Percentiles rank a stretch among this genome's conserved stretches.
These are phyloP conservation scores for Fomitopsis betulina DNA, from an alignment of 1,284 basidiomycete species.

Conservation along the genomic window DNA sequence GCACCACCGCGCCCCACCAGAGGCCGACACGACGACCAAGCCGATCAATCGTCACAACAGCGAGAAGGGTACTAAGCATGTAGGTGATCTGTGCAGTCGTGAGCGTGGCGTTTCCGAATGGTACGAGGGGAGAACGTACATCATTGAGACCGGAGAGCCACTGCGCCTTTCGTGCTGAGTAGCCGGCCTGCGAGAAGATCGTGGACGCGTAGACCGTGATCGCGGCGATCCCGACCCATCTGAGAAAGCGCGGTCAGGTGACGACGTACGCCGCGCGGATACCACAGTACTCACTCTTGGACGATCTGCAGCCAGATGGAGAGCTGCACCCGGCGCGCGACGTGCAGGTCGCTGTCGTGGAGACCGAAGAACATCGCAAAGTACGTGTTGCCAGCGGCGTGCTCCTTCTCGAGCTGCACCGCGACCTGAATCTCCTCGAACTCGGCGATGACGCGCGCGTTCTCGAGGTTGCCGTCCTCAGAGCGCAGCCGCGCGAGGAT, in stretches of 20 bases:
- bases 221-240: slow-evolving; percentile 48
- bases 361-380: slow-evolving; percentile 45
- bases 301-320: slow-evolving; percentile 48
- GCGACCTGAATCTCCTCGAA: slow-evolving; percentile 40
- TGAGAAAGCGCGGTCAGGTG: slow-evolving; percentile 8
- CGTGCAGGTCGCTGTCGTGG: slow-evolving; percentile 38
- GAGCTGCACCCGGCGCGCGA: slow-evolving; percentile 43
- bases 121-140: slow-evolving; percentile 24
- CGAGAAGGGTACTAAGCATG: slow-evolving; percentile 40
- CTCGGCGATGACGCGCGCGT: slow-evolving; percentile 23
- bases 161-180: slow-evolving; percentile 38
- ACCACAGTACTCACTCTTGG: slow-evolving; percentile 9
- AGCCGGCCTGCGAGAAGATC: slow-evolving; percentile 44
- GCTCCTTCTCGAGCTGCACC: slow-evolving; percentile 37
- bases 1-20: slow-evolving; percentile 40
- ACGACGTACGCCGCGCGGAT: too few species aligned
- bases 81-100: slow-evolving; percentile 19
- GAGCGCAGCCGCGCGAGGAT: slow-evolving; percentile 35
- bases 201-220: slow-evolving; percentile 48
- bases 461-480: slow-evolving; percentile 25
- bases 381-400: slow-evolving; percentile 39
- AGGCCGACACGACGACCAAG: slow-evolving; percentile 44
- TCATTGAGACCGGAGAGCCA: slow-evolving; percentile 46
- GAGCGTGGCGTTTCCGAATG: not conserved
- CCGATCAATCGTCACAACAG: slow-evolving; percentile 42